phyloP scores from a whole-genome alignment of 495 filamentous ascomycete species.

The Talaromyces ruber region DNA sequence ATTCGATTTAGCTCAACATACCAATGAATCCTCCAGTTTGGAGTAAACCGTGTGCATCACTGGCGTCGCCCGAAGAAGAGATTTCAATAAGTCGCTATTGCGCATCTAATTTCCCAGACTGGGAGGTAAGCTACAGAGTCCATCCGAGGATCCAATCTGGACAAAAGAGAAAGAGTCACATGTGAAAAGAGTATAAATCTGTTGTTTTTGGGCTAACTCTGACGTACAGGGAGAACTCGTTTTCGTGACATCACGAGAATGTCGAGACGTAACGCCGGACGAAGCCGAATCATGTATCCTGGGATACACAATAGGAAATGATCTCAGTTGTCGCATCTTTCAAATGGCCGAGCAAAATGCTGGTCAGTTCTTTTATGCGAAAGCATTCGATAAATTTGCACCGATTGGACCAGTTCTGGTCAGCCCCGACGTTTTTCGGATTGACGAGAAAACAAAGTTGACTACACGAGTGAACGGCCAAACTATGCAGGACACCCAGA shows the following conservation, averaged over 20 bases:
- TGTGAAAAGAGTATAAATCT: no score
- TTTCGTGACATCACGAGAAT: constrained; percentile 28
- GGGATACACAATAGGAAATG: constrained; percentile 39
- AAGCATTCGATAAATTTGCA: constrained; percentile 39
- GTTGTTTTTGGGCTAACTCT: no score
- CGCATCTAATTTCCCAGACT: constrained; percentile 26
- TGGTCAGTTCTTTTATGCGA: constrained; percentile 35
- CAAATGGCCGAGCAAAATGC: constrained; percentile 27
- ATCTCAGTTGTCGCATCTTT: constrained; percentile 32
- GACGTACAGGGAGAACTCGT: constrained; percentile 26
- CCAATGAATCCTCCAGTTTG: constrained; percentile 29
- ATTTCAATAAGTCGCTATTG: constrained; percentile 28
- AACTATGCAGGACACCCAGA: constrained; percentile 16
- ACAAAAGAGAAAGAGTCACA: no score
- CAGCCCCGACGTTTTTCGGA: constrained; percentile 14
- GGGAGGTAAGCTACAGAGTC: constrained; percentile 10
- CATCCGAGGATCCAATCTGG: no score
- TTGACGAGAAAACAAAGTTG: constrained; percentile 14
- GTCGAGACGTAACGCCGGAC: constrained; percentile 22
- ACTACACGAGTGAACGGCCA: constrained; percentile 31
- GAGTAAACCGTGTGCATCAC: constrained; percentile 28
- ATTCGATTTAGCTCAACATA: constrained; percentile 25
- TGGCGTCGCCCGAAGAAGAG: constrained; percentile 23
- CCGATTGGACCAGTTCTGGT: constrained; percentile 35
- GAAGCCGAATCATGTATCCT: constrained; percentile 28